Evolutionary conservation across 495 filamentous ascomycete species (phyloP).

Genomic region (Podospora australis): DNA sequence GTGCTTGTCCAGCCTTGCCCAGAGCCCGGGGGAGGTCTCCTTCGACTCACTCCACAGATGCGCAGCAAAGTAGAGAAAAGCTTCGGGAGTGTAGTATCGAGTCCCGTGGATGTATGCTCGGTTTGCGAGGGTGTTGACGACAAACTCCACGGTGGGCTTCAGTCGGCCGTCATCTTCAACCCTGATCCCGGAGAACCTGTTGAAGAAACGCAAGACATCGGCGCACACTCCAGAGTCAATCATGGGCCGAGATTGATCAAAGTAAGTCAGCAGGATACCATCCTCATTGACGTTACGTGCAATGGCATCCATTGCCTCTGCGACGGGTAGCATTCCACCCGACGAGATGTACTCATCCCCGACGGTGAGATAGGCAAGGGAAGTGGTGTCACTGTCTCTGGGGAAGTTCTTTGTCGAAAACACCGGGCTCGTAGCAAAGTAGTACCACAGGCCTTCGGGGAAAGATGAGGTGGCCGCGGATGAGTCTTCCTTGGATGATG

Average conservation of each 20-base stretch:
- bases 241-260: constrained; percentile 6
- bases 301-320: constrained; percentile 5
- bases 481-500: not conserved
- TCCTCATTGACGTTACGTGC: constrained; percentile 10
- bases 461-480: not conserved
- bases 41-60: constrained; percentile 12
- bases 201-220: constrained; percentile 19
- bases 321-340: not conserved
- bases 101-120: constrained; percentile 12
- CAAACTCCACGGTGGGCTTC: not conserved
- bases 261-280: constrained; percentile 21
- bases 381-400: constrained; percentile 19
- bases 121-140: constrained; percentile 1
- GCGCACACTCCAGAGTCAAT: constrained; percentile 13
- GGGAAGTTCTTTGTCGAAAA: constrained; percentile 11
- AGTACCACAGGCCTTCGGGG: constrained; percentile 1
- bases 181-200: constrained; percentile 4
- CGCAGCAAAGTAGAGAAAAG: constrained; percentile 17
- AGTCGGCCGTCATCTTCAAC: not conserved
- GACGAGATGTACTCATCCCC: not conserved
- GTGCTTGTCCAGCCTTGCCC: not conserved
- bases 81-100: constrained; percentile 15
- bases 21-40: not conserved
- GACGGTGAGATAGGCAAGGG: constrained; percentile 20
- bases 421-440: constrained; percentile 11